These are phyloP conservation scores for Talaromyces amestolkiae DNA, from an alignment of 2,329 filamentous ascomycete species.

Conservation along the genomic window DNA sequence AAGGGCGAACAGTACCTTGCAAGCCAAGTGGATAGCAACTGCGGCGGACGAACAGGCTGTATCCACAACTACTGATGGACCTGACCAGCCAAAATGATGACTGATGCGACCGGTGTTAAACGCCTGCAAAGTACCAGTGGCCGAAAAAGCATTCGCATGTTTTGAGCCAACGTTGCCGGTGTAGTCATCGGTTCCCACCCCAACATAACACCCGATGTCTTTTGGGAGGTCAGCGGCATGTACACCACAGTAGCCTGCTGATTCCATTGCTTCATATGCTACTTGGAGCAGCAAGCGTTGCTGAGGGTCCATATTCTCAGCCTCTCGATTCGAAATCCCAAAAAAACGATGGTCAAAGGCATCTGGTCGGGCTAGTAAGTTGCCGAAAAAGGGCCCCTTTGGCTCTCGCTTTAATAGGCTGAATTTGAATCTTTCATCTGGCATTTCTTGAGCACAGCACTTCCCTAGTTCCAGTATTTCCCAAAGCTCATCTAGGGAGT, in stretches of 20 bases:
- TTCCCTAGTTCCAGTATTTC: constrained; percentile 29
- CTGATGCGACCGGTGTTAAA: constrained; percentile 35
- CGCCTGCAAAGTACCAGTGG: constrained; percentile 22
- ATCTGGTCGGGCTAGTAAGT: background rate
- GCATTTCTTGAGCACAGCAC: constrained; percentile 19
- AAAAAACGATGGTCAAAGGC: constrained; percentile 32
- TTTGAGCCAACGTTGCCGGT: constrained; percentile 24
- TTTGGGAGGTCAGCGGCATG: too few relatives aligned
- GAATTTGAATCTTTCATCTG: constrained; percentile 24
- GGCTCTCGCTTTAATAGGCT: constrained; percentile 22
- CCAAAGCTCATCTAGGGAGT: constrained; percentile 41
- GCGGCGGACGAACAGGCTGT: constrained; percentile 45
- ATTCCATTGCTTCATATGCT: background rate
- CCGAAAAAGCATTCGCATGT: constrained; percentile 21
- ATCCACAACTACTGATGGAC: constrained; percentile 43
- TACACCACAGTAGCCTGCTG: background rate
- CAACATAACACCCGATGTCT: constrained; percentile 31
- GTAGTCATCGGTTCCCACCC: constrained; percentile 23
- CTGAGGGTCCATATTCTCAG: constrained; percentile 30
- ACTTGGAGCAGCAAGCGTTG: constrained; percentile 21
- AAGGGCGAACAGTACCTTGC: constrained; percentile 5
- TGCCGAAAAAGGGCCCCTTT: constrained; percentile 23
- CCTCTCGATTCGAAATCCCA: constrained; percentile 25
- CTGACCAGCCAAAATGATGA: constrained; percentile 46
- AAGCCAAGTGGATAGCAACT: constrained; percentile 34